Conservation (phyloP, 2,329 filamentous ascomycete genomes). For the Trichoderma koningiopsis region DNA sequence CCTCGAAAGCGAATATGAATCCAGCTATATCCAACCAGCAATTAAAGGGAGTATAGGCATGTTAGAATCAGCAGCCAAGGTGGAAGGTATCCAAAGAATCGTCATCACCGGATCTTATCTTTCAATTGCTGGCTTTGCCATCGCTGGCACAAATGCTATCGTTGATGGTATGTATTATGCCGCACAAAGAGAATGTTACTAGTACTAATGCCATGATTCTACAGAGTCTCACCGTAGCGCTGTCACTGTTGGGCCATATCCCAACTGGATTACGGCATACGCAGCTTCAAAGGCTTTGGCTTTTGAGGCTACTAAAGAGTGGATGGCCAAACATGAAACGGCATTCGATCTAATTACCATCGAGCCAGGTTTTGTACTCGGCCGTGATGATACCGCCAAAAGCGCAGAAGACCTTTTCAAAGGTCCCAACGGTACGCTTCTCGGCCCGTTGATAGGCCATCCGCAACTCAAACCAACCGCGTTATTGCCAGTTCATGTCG, state of each 20-base stretch:
- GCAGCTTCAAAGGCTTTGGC: conserved; percentile 41
- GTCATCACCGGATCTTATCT: conserved; percentile 47
- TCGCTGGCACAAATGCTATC: not conserved
- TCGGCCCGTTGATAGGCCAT: conserved; percentile 39
- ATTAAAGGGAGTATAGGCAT: conserved; percentile 42
- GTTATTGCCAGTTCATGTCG: conserved; percentile 31
- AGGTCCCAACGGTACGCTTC: conserved; percentile 40
- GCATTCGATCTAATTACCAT: conserved; percentile 42
- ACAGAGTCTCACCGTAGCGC: not conserved
- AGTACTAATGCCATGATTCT: not conserved
- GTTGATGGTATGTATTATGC: not conserved
- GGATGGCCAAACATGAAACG: conserved; percentile 37
- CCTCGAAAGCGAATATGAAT: conserved; percentile 24
- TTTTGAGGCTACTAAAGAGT: conserved; percentile 39
- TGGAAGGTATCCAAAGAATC: conserved; percentile 40
- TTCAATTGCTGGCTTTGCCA: conserved; percentile 25
- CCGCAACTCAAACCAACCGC: conserved; percentile 26
- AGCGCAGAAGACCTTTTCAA: conserved; percentile 12
- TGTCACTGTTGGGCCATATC: conserved; percentile 32
- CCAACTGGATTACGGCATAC: conserved; percentile 40
- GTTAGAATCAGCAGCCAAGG: conserved; percentile 40
- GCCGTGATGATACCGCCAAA: conserved; percentile 39
- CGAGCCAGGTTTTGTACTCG: conserved; percentile 42
- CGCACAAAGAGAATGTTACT: not conserved
- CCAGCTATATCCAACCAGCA: conserved; percentile 37